These are phyloP conservation scores for Acacia crassicarpa DNA, from an alignment of 306 rosid species.

Conservation along the genomic window DNA sequence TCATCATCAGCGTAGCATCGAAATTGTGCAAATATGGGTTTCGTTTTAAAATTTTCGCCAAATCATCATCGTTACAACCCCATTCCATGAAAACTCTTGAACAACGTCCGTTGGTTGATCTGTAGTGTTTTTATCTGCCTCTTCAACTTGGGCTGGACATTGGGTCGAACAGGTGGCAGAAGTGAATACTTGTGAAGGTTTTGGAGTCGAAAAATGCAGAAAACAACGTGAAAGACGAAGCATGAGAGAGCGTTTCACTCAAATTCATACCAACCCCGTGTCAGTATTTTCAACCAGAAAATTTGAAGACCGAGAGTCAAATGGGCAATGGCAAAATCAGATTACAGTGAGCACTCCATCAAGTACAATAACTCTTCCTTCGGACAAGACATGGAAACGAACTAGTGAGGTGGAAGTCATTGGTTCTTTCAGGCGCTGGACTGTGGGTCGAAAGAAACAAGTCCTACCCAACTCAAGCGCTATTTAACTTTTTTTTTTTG, in stretches of 20 bases:
- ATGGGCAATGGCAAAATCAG: background rate
- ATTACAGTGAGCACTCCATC: no score
- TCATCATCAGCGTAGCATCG: background rate
- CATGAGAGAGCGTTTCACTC: conserved; percentile 29
- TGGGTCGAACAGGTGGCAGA: conserved; percentile 58
- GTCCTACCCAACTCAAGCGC: no score
- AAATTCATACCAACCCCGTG: background rate
- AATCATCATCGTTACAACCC: conserved; percentile 67
- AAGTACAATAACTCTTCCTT: no score
- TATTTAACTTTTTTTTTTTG: no score
- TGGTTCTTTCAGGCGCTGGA: no score
- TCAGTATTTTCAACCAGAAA: background rate
- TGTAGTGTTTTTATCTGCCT: background rate
- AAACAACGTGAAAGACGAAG: conserved; percentile 35
- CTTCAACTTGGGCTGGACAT: conserved; percentile 38
- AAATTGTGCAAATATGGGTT: conserved; percentile 49
- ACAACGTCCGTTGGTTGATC: conserved; percentile 30
- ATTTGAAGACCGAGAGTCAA: background rate
- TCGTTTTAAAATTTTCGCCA: conserved; percentile 42
- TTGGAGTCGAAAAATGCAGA: background rate
- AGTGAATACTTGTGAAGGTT: conserved; percentile 34
- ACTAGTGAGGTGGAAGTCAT: no score
- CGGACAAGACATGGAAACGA: no score
- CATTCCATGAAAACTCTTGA: conserved; percentile 52
- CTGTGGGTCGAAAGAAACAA: no score